A percentile compares a stretch with the other conserved stretches of the same genome.
Conservation (phyloP, 768 basidiomycete species). For the Arthromyces matolae region DNA sequence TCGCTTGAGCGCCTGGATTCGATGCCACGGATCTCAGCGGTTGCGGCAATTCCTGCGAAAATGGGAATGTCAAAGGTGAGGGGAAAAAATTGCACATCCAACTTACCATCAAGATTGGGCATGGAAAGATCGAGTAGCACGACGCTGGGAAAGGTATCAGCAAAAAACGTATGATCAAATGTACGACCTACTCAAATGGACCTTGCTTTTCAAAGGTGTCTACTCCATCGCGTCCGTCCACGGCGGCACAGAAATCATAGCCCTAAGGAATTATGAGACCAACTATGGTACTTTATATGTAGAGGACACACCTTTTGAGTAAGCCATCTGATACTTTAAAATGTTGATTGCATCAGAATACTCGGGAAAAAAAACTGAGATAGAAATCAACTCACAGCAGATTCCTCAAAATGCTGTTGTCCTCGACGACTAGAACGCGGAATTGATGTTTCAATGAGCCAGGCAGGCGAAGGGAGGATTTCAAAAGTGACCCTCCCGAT, state of each 20-base stretch:
- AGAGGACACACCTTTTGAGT: constrained; percentile 43
- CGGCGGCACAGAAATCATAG: constrained; percentile 73
- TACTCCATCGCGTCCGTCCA: constrained; percentile 84
- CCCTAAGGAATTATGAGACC: constrained; percentile 35
- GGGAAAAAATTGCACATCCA: neutral
- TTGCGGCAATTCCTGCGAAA: constrained; percentile 73
- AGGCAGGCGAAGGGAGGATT: constrained; percentile 56
- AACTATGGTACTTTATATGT: neutral
- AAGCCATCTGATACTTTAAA: constrained; percentile 57
- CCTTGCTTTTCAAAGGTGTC: constrained; percentile 66
- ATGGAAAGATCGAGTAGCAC: constrained; percentile 89
- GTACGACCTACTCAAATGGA: constrained; percentile 74
- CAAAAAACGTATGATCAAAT: neutral
- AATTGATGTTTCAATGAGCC: constrained; percentile 42
- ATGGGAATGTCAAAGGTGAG: neutral
- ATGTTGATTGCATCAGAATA: too few relatives aligned
- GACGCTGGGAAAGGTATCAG: constrained; percentile 45
- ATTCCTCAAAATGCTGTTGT: constrained; percentile 81
- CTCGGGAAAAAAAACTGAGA: neutral
- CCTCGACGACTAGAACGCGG: constrained; percentile 83
- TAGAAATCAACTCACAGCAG: constrained; percentile 58
- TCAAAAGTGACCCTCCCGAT: constrained; percentile 63
- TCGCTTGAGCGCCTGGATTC: constrained; percentile 44
- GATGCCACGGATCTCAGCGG: constrained; percentile 73
- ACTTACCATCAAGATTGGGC: constrained; percentile 85